phyloP scores from a whole-genome alignment of 305 asterid species.

The Withania somnifera region DNA sequence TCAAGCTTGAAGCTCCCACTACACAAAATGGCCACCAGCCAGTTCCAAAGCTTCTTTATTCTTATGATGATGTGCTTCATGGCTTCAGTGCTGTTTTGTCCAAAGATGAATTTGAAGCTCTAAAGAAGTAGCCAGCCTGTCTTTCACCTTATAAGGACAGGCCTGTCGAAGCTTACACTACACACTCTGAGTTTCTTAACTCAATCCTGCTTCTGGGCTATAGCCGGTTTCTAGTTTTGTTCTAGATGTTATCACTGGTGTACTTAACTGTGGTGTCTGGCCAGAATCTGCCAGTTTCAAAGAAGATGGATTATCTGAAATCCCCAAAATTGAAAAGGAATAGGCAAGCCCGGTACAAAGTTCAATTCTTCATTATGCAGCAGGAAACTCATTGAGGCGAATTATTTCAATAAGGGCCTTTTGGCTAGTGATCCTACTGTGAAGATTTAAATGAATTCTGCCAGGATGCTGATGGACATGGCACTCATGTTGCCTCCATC shows the following conservation, averaged over 20 bases:
- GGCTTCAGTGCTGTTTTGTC: slow-evolving; percentile 20
- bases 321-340: slow-evolving; percentile 5
- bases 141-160: slow-evolving; percentile 5
- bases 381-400: slow-evolving; percentile 6
- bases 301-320: slow-evolving; percentile 2
- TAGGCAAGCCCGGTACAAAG: background rate
- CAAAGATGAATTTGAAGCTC: background rate
- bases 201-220: background rate
- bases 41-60: slow-evolving; percentile 3
- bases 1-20: background rate
- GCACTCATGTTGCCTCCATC: slow-evolving; percentile 8
- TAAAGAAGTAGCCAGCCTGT: slow-evolving; percentile 4
- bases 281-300: slow-evolving; percentile 12
- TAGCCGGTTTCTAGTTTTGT: slow-evolving; percentile 11
- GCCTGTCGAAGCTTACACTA: slow-evolving; percentile 7
- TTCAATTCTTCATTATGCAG: slow-evolving; percentile 12
- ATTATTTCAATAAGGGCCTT: slow-evolving; percentile 2
- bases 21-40: background rate
- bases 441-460: slow-evolving; percentile 6
- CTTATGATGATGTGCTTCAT: slow-evolving; percentile 11
- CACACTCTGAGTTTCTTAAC: slow-evolving; percentile 11
- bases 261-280: slow-evolving; percentile 10
- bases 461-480: slow-evolving; percentile 15
- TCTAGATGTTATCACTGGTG: slow-evolving; percentile 7
- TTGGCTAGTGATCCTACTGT: background rate